Percentiles rank a stretch among this genome's conserved stretches.
Evolutionary conservation across 2,329 filamentous ascomycete species (phyloP).

Genomic region (Nothophoma quercina): DNA sequence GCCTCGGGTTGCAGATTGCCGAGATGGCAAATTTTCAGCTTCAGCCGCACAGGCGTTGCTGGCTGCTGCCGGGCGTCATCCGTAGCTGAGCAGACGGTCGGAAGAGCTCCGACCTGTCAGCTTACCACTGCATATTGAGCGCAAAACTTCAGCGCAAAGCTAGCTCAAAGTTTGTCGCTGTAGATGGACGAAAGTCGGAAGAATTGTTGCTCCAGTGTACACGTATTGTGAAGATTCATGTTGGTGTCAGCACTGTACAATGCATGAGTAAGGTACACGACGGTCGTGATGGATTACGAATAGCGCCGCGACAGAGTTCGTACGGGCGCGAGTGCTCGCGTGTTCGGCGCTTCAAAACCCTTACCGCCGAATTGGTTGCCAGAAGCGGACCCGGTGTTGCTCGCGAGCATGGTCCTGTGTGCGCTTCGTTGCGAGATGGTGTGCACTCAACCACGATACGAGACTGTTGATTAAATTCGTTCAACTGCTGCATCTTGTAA

Average conservation of each 20-base stretch:
- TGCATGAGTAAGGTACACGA: conserved; percentile 6
- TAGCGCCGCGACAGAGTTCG: conserved; percentile 1
- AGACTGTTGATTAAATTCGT: neutral
- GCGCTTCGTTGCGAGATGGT: neutral
- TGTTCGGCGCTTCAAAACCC: neutral
- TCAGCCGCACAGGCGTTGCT: conserved; percentile 2
- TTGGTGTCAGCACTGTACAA: neutral
- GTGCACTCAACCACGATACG: neutral
- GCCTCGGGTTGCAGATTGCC: neutral
- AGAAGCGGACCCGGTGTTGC: neutral
- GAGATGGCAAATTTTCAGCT: conserved; percentile 6
- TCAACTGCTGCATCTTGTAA: too few species aligned
- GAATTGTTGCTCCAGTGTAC: neutral
- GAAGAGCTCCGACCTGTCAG: conserved; percentile 3
- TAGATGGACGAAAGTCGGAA: conserved; percentile 6
- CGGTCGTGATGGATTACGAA: conserved; percentile 6
- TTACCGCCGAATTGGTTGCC: conserved; percentile 1
- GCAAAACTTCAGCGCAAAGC: too few species aligned
- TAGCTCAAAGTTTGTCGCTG: neutral
- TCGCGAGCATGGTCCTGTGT: neutral
- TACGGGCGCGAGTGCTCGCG: neutral
- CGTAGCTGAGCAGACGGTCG: conserved; percentile 1
- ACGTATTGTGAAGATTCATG: neutral
- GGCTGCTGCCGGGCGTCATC: neutral
- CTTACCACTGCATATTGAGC: neutral